Conservation (phyloP, 495 filamentous ascomycete species). For the Aspergillus kassunensis region DNA sequence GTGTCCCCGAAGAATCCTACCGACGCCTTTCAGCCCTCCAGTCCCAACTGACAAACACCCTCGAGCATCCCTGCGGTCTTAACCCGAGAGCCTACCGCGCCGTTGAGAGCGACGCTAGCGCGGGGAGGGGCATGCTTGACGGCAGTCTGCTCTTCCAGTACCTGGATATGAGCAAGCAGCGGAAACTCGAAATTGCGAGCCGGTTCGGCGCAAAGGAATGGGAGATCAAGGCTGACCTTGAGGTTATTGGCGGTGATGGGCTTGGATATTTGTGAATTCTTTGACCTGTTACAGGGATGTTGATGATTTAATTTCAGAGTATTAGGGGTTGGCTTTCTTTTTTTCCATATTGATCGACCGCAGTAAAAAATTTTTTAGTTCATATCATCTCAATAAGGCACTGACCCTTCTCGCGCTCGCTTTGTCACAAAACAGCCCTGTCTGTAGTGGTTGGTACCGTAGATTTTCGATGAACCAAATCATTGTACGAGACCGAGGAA, state of each 20-base stretch:
- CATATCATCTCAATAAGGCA: too few species aligned
- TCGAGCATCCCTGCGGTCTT: constrained; percentile 72
- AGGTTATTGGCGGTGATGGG: constrained; percentile 57
- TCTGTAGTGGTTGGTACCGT: too few species aligned
- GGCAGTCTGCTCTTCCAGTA: constrained; percentile 59
- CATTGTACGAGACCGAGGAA: too few species aligned
- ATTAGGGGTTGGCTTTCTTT: too few species aligned
- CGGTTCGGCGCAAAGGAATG: constrained; percentile 57
- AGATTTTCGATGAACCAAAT: too few species aligned
- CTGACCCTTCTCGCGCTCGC: too few species aligned
- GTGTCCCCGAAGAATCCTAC: constrained; percentile 75
- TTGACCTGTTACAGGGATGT: too few species aligned
- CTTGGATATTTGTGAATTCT: constrained; percentile 49
- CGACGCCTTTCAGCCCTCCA: constrained; percentile 79
- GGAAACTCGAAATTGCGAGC: constrained; percentile 64
- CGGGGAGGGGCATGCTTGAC: constrained; percentile 59
- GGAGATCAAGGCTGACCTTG: constrained; percentile 57
- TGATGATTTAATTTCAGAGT: too few species aligned
- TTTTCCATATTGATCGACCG: too few species aligned
- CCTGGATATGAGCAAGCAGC: constrained; percentile 63
- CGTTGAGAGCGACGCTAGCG: constrained; percentile 45
- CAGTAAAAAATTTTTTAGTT: too few species aligned
- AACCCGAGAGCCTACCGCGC: constrained; percentile 76
- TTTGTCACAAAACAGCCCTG: too few species aligned
- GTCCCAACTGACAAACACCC: constrained; percentile 67